Evolutionary conservation across 2,329 filamentous ascomycete species (phyloP).

Genomic region (Xylaria sp.): DNA sequence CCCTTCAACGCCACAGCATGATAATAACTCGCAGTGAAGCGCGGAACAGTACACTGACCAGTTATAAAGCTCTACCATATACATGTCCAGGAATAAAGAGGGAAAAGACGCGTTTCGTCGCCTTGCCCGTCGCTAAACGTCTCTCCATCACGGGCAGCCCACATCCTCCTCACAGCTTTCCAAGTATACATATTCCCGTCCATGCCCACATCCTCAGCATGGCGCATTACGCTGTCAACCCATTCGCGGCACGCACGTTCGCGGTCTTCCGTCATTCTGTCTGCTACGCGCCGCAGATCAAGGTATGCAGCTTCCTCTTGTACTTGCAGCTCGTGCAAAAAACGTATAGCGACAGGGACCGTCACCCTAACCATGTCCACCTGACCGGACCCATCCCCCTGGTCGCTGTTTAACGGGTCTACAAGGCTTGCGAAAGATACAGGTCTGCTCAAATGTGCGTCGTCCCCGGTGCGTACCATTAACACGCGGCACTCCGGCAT

Average conservation of each 20-base stretch:
- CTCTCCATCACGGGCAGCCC: slow-evolving; percentile 37
- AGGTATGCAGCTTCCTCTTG: slow-evolving; percentile 36
- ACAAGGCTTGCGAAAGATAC: slow-evolving; percentile 39
- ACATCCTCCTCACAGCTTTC: slow-evolving; percentile 38
- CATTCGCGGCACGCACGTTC: slow-evolving; percentile 36
- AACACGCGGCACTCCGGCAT: slow-evolving; percentile 38
- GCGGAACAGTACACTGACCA: slow-evolving; percentile 34
- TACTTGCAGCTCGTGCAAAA: slow-evolving; percentile 38
- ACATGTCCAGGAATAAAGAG: slow-evolving; percentile 35
- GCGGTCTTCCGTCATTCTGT: slow-evolving; percentile 38
- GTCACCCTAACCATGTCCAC: slow-evolving; percentile 37
- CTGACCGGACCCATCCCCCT: slow-evolving; percentile 35
- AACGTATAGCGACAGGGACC: slow-evolving; percentile 39
- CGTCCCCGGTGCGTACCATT: slow-evolving; percentile 36
- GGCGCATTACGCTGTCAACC: slow-evolving; percentile 37
- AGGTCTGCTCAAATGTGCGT: slow-evolving; percentile 37
- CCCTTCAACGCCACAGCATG: slow-evolving; percentile 35
- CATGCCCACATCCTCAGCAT: slow-evolving; percentile 37
- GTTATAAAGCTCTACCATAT: slow-evolving; percentile 38
- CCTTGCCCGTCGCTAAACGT: slow-evolving; percentile 36
- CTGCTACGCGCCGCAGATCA: slow-evolving; percentile 36
- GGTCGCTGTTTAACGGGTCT: slow-evolving; percentile 37
- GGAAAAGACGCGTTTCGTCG: slow-evolving; percentile 38
- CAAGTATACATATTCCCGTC: slow-evolving; percentile 37
- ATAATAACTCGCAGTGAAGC: slow-evolving; percentile 36